Percentiles rank a stretch among this genome's conserved stretches.
phyloP scores from a whole-genome alignment of 2,329 filamentous ascomycete species.

The Bipolaris bicolor region DNA sequence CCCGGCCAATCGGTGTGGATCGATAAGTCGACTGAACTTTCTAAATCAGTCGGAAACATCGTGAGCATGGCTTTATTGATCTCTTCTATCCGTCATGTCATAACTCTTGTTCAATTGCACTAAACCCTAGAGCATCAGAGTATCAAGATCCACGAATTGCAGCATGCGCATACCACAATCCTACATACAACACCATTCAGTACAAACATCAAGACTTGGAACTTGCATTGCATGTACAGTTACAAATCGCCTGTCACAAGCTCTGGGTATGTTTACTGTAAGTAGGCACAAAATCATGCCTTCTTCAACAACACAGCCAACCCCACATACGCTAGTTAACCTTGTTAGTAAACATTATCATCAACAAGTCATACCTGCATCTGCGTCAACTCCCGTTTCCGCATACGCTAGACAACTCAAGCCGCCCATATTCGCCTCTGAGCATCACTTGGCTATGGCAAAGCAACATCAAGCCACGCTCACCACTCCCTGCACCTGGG shows the following conservation, averaged over 20 bases:
- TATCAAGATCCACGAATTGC: background rate
- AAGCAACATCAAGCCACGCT: conserved; percentile 21
- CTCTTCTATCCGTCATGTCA: background rate
- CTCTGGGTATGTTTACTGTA: conserved; percentile 29
- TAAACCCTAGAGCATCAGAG: background rate
- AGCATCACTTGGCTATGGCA: conserved; percentile 4
- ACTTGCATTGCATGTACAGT: background rate
- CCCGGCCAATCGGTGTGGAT: background rate
- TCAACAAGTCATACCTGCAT: conserved; percentile 21
- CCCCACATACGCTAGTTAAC: conserved; percentile 38
- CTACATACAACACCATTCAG: background rate
- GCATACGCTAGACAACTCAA: conserved; percentile 41
- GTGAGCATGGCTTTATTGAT: background rate
- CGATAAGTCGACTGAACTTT: background rate
- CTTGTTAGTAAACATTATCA: conserved; percentile 21
- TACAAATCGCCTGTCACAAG: background rate
- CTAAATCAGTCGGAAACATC: background rate
- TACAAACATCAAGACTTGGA: background rate
- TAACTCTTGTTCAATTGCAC: background rate
- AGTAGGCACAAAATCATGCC: conserved; percentile 25
- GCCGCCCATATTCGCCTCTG: conserved; percentile 14
- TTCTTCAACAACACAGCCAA: conserved; percentile 23
- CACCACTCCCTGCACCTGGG: conserved; percentile 15
- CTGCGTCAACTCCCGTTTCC: conserved; percentile 30
- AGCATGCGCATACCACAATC: conserved; percentile 1